These are phyloP conservation scores for Mychonastes homosphaera DNA, from an alignment of 139 green algal genomes.

Conservation along the genomic window DNA sequence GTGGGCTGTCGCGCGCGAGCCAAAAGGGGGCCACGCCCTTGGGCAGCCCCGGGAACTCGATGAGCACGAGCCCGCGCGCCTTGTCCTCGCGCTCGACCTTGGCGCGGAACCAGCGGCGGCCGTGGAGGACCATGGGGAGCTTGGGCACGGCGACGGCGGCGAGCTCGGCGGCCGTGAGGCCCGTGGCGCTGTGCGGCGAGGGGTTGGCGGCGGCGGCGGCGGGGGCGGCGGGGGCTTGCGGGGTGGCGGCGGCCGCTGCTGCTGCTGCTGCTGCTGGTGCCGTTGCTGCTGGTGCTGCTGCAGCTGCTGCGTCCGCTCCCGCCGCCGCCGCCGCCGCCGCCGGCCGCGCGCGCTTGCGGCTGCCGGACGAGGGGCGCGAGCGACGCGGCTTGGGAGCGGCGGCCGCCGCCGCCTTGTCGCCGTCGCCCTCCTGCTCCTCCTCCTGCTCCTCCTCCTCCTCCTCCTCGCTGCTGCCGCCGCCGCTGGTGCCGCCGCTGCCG, in stretches of 20 bases:
- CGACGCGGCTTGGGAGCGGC: not conserved
- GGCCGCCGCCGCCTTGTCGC: not conserved
- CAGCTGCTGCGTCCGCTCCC: not conserved
- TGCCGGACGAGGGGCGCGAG: not conserved
- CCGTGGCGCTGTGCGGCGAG: not conserved
- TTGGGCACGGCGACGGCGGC: constrained; percentile 45
- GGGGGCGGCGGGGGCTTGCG: not conserved
- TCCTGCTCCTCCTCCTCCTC: not conserved
- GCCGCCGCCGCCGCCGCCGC: not conserved
- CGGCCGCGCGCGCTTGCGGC: not conserved
- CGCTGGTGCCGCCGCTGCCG: constrained; percentile 6
- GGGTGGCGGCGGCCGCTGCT: not conserved
- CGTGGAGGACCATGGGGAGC: constrained; percentile 57
- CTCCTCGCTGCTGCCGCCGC: not conserved
- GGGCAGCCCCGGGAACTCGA: constrained; percentile 51
- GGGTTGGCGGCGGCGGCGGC: not conserved
- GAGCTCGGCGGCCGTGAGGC: constrained; percentile 4
- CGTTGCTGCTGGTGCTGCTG: not conserved
- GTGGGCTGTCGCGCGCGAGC: constrained; percentile 41
- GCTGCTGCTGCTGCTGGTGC: constrained; percentile 5
- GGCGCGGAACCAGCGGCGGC: constrained; percentile 44
- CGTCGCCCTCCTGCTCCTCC: constrained; percentile 2
- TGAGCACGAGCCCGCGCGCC: constrained; percentile 19
- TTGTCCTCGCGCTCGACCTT: constrained; percentile 35
- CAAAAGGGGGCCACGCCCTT: constrained; percentile 27